phyloP scores from a whole-genome alignment of 2,329 filamentous ascomycete genomes.

The Ceratocystis destructans region DNA sequence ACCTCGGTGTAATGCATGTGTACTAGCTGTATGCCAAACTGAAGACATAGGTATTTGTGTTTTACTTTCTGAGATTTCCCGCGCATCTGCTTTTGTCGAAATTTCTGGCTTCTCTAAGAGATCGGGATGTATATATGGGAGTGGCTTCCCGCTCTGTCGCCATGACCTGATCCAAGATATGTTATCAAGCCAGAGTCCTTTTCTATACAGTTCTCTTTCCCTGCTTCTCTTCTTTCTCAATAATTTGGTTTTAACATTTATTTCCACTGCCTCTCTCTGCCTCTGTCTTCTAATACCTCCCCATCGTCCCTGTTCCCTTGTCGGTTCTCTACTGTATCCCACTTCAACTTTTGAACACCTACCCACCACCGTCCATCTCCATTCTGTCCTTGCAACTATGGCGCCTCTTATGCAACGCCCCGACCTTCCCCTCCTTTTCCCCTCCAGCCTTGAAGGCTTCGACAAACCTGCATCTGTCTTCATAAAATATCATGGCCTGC shows the following conservation, averaged over 20 bases:
- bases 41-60: neutral
- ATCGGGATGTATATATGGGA: neutral
- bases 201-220: no score
- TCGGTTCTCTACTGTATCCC: neutral
- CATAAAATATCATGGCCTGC: constrained; percentile 18
- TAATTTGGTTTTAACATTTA: neutral
- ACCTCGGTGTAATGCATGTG: neutral
- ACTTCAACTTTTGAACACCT: neutral
- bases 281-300: neutral
- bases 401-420: constrained; percentile 17
- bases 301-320: neutral
- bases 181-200: neutral
- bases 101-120: neutral
- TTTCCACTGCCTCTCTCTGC: neutral
- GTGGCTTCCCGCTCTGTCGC: neutral
- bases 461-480: constrained; percentile 20
- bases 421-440: constrained; percentile 19
- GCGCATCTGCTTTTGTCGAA: neutral
- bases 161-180: neutral
- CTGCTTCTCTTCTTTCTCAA: neutral
- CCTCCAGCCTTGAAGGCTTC: constrained; percentile 20
- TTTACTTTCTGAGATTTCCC: neutral
- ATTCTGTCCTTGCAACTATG: constrained; percentile 10
- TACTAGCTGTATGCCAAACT: neutral
- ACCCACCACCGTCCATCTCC: neutral